Evolutionary conservation across 2,329 filamentous ascomycete species (phyloP).

Genomic region (Sporothrix brasiliensis): DNA sequence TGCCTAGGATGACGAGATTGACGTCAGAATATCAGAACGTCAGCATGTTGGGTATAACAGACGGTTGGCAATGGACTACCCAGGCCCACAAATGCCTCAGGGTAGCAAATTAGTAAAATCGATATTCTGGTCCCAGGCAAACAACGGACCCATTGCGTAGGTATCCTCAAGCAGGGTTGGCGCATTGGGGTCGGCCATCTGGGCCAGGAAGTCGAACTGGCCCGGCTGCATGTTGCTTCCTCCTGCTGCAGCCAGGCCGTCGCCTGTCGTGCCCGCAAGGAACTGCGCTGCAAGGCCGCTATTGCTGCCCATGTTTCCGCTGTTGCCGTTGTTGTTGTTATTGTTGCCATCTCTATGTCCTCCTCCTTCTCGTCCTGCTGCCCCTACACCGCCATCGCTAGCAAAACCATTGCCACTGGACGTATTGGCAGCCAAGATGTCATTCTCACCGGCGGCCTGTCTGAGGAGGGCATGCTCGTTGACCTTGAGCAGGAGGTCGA

Average conservation of each 20-base stretch:
- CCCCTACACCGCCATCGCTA: background rate
- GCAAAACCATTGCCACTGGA: background rate
- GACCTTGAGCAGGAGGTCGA: conserved; percentile 30
- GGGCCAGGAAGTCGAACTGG: conserved; percentile 26
- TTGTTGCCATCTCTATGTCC: too few relatives aligned
- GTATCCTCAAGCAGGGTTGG: conserved; percentile 29
- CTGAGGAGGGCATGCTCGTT: conserved; percentile 30
- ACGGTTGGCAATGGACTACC: background rate
- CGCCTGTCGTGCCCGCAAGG: background rate
- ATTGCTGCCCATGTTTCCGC: background rate
- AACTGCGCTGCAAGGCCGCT: background rate
- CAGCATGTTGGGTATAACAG: background rate
- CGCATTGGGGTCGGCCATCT: conserved; percentile 27
- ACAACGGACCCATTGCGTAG: conserved; percentile 31
- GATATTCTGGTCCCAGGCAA: conserved; percentile 32
- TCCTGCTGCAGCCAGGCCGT: background rate
- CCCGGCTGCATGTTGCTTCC: background rate
- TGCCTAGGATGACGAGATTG: background rate
- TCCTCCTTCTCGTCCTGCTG: background rate
- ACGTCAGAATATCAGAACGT: too few relatives aligned
- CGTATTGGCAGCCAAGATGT: background rate
- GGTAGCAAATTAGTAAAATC: conserved; percentile 28
- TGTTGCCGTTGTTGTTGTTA: background rate
- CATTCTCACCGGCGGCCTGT: conserved; percentile 23
- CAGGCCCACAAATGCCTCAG: background rate